Evolutionary conservation across 768 basidiomycete genomes (phyloP), one percentile per base, ranked within the genome.

Genomic region (Suillus tomentosus): DNA sequence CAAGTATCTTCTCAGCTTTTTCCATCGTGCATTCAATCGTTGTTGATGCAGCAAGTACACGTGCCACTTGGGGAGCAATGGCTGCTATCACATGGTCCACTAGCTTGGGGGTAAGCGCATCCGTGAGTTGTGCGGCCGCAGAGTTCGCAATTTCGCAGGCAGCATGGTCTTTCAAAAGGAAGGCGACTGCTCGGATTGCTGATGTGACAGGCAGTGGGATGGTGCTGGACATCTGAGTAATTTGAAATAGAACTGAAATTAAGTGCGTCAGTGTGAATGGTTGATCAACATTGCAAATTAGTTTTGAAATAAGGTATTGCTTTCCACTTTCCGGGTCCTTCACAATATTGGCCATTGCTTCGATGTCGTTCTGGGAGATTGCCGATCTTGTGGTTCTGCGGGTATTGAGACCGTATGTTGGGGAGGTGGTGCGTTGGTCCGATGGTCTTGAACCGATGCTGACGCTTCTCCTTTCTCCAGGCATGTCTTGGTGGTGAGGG

Each of bases 101-200:
- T 2, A 51, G 6, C 2, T 15, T 24, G 27, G 27, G 27, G 27
- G 2, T 27, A 27, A 27, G 27, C 27, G 3, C 3, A 3, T 27
- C 27, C 27, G 3, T 27, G 27, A 27, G 9, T 36, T 6, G 34
- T 6, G 27, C 2, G 3, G 27, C 27, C 27, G 3, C 27, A 27
- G 27, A 27, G 27, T 27, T 3, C 14, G 2, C 1, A 1, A 42
- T 19, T 5, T n/a, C 39, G 10, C 14, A 22, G 8, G 11, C 14
- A 1, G 24, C 11, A 6, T 47, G 27, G 1, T 62, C 17, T 3
- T 64, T 57, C 31, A 64, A 2, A 0, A 64, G 13, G 24, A 45
- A 64, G 0, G 62, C 62, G 17, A 59, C 45, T 13, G 48, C 63
- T 3, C 37, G 13, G 1, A 53, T 64, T 17, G 63, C 57, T 1